A percentile compares a stretch with the other conserved stretches of the same genome.
Evolutionary conservation across 2,329 filamentous ascomycete genomes (phyloP).

Genomic region (Ophiostoma tasmaniense): DNA sequence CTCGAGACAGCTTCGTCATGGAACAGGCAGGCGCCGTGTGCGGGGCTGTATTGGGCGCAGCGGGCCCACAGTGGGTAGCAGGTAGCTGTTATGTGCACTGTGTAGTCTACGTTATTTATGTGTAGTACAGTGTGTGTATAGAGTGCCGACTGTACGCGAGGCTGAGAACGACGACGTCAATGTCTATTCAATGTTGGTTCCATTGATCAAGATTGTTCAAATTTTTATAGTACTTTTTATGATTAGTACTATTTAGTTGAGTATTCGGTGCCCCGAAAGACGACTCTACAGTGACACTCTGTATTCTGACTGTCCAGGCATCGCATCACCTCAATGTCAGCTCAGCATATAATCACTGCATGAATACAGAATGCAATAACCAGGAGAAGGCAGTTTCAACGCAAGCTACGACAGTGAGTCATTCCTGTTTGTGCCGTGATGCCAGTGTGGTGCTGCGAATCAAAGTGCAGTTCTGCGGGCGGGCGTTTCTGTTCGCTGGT

Average conservation of each 20-base stretch:
- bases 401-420: no score
- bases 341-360: no score
- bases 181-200: not conserved
- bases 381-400: no score
- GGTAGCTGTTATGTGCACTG: not conserved
- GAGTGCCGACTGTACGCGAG: not conserved
- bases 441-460: not conserved
- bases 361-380: not conserved
- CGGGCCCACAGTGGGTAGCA: not conserved
- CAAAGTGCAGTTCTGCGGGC: not conserved
- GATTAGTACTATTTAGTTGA: no score
- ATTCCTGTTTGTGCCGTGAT: not conserved
- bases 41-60: conserved; percentile 1
- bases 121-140: not conserved
- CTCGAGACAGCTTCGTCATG: conserved; percentile 8
- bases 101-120: not conserved
- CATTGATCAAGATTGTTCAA: no score
- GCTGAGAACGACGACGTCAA: not conserved
- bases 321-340: no score
- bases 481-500: not conserved
- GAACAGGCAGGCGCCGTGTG: not conserved
- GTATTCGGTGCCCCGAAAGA: no score
- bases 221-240: no score
- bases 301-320: no score
- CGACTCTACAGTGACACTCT: no score